These are phyloP conservation scores for Tetragonia tetragonoides DNA, from an alignment of 148 eudicot species.

Conservation along the genomic window DNA sequence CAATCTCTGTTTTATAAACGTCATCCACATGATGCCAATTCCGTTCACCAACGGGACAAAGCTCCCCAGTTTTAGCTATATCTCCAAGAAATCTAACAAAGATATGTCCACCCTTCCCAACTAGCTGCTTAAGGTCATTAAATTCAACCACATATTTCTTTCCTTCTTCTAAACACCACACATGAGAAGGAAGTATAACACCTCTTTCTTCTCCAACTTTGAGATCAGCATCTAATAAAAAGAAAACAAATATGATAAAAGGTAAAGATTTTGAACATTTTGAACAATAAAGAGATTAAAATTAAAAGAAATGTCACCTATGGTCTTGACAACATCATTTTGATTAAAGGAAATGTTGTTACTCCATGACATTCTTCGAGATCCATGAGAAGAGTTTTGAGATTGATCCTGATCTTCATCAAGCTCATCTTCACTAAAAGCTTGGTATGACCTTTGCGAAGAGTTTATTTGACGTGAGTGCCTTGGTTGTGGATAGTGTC, in stretches of 20 bases:
- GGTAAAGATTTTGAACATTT: not conserved
- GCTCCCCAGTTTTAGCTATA: not conserved
- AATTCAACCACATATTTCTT: constrained; percentile 1
- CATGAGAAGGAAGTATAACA: not conserved
- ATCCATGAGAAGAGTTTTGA: no score
- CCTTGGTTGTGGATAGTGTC: no score
- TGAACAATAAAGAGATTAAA: no score
- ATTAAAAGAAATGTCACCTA: no score
- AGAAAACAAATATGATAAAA: not conserved
- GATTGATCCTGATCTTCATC: no score
- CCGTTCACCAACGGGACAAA: constrained; percentile 4
- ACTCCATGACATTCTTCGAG: no score
- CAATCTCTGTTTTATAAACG: not conserved
- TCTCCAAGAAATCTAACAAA: constrained; percentile 14
- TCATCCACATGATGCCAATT: constrained; percentile 10
- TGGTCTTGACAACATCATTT: no score
- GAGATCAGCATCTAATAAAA: not conserved
- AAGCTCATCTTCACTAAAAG: no score
- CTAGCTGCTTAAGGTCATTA: constrained; percentile 1
- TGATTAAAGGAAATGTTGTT: no score
- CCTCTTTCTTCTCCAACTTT: not conserved
- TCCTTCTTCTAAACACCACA: not conserved
- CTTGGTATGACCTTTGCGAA: no score
- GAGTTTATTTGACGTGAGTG: no score
- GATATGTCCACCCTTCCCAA: constrained; percentile 7